Evolutionary conservation across 805 yeast species (phyloP).

Genomic region (Diddensiella santjacobensis): DNA sequence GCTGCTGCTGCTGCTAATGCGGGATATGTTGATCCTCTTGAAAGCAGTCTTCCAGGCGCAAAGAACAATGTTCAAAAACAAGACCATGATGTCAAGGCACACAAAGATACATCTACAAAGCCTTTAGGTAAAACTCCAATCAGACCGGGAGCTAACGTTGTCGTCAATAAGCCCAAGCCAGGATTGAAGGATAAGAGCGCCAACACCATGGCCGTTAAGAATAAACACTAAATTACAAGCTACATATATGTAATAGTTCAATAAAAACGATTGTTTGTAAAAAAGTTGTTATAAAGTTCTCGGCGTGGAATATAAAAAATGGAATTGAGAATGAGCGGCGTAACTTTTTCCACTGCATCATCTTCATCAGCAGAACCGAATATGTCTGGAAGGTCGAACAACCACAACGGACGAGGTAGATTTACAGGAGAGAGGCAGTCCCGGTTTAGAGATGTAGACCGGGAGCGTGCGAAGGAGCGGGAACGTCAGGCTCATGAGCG

Average conservation of each 20-base stretch:
- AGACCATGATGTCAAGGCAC: background rate
- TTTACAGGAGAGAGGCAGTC: background rate
- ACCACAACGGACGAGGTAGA: no score
- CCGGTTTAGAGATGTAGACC: slow-evolving; percentile 22
- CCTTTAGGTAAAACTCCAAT: background rate
- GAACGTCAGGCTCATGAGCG: slow-evolving; percentile 20
- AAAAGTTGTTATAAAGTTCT: no score
- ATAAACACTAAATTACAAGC: no score
- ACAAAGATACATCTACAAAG: no score
- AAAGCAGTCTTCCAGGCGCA: background rate
- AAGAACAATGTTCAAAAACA: background rate
- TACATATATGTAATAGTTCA: no score
- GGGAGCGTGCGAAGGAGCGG: slow-evolving; percentile 26
- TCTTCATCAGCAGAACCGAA: no score
- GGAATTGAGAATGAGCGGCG: no score
- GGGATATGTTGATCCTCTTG: background rate
- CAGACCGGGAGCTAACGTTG: background rate
- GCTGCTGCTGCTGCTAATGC: background rate
- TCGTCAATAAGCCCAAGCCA: background rate
- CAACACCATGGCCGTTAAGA: background rate
- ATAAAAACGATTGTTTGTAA: no score
- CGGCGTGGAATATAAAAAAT: no score
- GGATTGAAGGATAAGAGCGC: background rate
- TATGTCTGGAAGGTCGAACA: no score
- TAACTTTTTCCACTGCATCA: no score